phyloP scores from a whole-genome alignment of 2,329 filamentous ascomycete species.

The Colletotrichum phormii region DNA sequence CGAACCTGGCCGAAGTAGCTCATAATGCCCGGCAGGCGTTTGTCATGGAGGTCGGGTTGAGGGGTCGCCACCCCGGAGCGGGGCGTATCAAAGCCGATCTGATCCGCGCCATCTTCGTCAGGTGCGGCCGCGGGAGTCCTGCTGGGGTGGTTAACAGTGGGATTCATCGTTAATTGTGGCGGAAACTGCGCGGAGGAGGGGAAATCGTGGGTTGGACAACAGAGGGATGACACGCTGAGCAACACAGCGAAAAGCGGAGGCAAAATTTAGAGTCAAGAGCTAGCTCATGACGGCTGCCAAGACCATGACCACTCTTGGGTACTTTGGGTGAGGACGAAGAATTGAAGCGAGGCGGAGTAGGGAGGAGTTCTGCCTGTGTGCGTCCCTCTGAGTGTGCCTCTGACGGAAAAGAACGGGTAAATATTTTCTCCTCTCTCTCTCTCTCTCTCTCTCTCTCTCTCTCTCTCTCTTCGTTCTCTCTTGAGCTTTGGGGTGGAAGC shows the following conservation, averaged over 20 bases:
- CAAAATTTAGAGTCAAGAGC: slow-evolving; percentile 12
- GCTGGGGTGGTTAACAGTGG: slow-evolving; percentile 63
- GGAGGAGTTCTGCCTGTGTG: slow-evolving; percentile 8
- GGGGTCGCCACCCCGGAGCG: slow-evolving; percentile 93
- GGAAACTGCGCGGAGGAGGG: slow-evolving; percentile 33
- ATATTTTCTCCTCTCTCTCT: no score
- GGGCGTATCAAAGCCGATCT: slow-evolving; percentile 86
- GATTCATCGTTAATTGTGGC: slow-evolving; percentile 47
- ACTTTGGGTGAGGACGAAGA: not conserved
- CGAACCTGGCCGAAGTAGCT: slow-evolving; percentile 99
- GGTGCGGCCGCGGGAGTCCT: slow-evolving; percentile 64
- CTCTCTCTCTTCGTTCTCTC: slow-evolving; percentile 12
- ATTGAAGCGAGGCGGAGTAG: slow-evolving; percentile 15
- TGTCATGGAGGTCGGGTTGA: slow-evolving; percentile 92
- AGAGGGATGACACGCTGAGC: slow-evolving; percentile 25
- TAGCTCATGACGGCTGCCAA: slow-evolving; percentile 56
- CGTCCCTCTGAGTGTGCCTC: slow-evolving; percentile 1
- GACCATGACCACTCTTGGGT: slow-evolving; percentile 30
- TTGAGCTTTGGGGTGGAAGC: slow-evolving; percentile 19
- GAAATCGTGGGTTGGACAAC: slow-evolving; percentile 28
- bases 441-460: no score
- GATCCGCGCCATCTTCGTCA: slow-evolving; percentile 80
- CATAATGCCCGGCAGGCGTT: slow-evolving; percentile 94
- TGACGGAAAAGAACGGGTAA: slow-evolving; percentile 32
- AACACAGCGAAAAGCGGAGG: slow-evolving; percentile 32